A percentile compares a stretch with the other conserved stretches of the same genome.
Evolutionary conservation across 768 basidiomycete species (phyloP).

Genomic region (Lactifluus hygrophoroides): DNA sequence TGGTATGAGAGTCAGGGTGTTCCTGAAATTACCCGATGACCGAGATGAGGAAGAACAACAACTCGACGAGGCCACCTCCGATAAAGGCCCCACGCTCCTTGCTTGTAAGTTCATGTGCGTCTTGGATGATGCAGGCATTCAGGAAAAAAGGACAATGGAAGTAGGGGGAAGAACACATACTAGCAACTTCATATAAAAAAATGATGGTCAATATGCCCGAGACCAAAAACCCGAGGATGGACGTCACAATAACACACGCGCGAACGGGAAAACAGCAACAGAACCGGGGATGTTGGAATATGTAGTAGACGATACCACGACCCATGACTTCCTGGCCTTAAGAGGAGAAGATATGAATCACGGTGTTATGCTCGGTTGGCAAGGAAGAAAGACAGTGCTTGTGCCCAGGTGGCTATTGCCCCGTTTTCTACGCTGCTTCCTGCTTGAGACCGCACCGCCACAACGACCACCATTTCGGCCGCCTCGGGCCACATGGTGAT

Average conservation of each 20-base stretch:
- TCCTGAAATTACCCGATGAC: conserved; percentile 41
- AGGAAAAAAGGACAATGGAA: conserved; percentile 28
- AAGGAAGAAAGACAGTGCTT: no score
- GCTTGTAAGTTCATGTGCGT: conserved; percentile 20
- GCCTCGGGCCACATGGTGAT: no score
- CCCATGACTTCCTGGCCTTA: conserved; percentile 3
- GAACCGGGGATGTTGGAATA: conserved; percentile 30
- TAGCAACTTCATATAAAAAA: conserved; percentile 54
- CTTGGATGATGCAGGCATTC: conserved; percentile 22
- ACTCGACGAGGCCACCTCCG: conserved; percentile 45
- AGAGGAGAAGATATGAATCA: not conserved
- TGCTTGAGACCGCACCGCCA: no score
- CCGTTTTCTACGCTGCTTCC: no score
- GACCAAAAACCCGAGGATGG: conserved; percentile 44
- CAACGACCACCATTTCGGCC: no score
- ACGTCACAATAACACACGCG: conserved; percentile 48
- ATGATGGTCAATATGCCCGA: conserved; percentile 45
- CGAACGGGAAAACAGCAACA: conserved; percentile 61
- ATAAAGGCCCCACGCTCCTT: conserved; percentile 37
- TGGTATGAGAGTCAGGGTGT: not conserved
- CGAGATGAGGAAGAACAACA: conserved; percentile 44
- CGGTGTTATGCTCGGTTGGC: no score
- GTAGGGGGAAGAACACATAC: conserved; percentile 32
- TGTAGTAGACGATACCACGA: conserved; percentile 14
- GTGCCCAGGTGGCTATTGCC: no score